These are phyloP conservation scores for Acer saccharum DNA, from an alignment of 345 rosid genomes.

Conservation along the genomic window DNA sequence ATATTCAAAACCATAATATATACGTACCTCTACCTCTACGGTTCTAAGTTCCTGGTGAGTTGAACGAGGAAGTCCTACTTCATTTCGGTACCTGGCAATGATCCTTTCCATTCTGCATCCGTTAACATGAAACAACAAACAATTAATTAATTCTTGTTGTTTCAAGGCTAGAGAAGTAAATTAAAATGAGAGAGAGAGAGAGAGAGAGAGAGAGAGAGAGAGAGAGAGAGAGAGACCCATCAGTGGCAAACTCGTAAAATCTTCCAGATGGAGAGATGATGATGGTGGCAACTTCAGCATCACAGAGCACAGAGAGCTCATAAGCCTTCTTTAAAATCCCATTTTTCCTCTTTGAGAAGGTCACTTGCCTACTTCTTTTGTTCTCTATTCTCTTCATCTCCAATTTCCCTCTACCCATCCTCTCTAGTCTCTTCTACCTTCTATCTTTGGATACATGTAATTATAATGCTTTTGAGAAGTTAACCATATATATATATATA, in stretches of 20 bases:
- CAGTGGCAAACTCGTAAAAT: conserved; percentile 52
- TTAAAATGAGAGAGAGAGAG: conserved; percentile 4
- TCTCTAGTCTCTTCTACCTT: too few species aligned
- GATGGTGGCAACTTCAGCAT: conserved; percentile 59
- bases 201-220: conserved; percentile 18
- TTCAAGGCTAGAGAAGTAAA: too few species aligned
- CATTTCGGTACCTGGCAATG: conserved; percentile 42
- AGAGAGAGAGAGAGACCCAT: conserved; percentile 32
- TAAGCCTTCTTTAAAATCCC: conserved; percentile 68
- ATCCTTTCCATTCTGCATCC: conserved; percentile 49
- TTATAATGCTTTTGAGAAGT: not conserved
- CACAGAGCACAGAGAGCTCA: conserved; percentile 69
- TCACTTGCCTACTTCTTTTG: conserved; percentile 58
- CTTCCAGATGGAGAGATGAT: conserved; percentile 61
- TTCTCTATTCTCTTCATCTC: conserved; percentile 69
- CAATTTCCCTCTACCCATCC: conserved; percentile 70
- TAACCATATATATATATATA: too few species aligned
- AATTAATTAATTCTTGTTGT: too few species aligned
- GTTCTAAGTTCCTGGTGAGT: conserved; percentile 26
- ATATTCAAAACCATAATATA: too few species aligned
- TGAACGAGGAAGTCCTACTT: conserved; percentile 38
- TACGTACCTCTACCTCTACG: conserved; percentile 45
- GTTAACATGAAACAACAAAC: not conserved
- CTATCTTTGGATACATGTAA: too few species aligned
- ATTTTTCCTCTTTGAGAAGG: conserved; percentile 65